Evolutionary conservation across 225 moss, liverwort and hornwort genomes (phyloP).

Genomic region (Polytrichum commune): DNA sequence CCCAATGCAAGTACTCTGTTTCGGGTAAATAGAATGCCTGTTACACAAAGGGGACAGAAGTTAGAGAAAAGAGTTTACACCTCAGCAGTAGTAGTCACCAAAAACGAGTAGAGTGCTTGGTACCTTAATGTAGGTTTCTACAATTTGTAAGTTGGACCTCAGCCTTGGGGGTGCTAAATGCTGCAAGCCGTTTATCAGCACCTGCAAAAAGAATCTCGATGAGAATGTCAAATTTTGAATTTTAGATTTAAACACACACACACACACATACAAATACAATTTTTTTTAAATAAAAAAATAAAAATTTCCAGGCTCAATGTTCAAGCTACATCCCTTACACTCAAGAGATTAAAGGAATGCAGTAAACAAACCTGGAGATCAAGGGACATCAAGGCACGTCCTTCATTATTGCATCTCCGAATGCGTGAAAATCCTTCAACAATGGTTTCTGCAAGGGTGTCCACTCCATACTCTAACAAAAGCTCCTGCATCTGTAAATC

Average conservation of each 20-base stretch:
- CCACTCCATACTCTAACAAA: constrained; percentile 90
- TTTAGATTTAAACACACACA: too few relatives aligned
- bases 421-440: constrained; percentile 91
- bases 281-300: too few relatives aligned
- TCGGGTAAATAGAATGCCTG: constrained; percentile 99
- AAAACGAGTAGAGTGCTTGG: not conserved
- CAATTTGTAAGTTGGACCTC: constrained; percentile 81
- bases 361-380: constrained; percentile 77
- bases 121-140: constrained; percentile 95
- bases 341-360: not conserved
- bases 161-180: constrained; percentile 84
- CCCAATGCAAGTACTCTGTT: constrained; percentile 97
- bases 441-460: constrained; percentile 82
- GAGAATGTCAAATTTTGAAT: not conserved
- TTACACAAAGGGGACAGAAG: constrained; percentile 1
- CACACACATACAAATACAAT: too few relatives aligned
- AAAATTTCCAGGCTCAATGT: not conserved
- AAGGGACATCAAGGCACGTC: constrained; percentile 98
- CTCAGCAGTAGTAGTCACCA: too few relatives aligned
- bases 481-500: constrained; percentile 73
- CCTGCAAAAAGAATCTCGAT: constrained; percentile 43
- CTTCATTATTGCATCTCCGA: constrained; percentile 93
- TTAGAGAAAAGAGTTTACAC: not conserved
- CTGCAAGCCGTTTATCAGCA: constrained; percentile 89
- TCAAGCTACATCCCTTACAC: not conserved